Base-by-base conservation (phyloP, 495 filamentous ascomycete genomes). In the Oleoguttula mirabilis region DNA sequence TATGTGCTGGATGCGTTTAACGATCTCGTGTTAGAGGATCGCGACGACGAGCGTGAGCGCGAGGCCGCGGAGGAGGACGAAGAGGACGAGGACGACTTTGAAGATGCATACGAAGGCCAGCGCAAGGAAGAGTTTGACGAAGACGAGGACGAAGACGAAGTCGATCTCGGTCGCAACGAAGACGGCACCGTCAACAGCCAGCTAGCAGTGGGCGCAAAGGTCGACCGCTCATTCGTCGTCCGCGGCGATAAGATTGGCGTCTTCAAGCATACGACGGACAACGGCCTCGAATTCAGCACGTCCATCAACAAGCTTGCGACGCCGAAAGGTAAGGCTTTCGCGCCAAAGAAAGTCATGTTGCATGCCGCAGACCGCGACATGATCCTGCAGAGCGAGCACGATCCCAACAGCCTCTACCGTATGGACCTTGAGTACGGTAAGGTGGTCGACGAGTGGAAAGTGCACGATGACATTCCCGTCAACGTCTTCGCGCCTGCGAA, bases 401-500 rank as follows among this genome's bases (percentile, higher is more conserved):
- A 95, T 46, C 86, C 92, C 4, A 87, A 98, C 63, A 84, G 79
- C 21, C 68, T 98, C n/a, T 98, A 86, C 55, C 84, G 83, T 20
- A 95, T 98, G 90, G 90, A 98, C 66, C 67, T 98, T 45, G 92
- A 96, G 55, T 92, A 90, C 55, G 90, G 90, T 41, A 96, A 94
- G 67, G 83, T 98, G n/a, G 85, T 96, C 2, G 92, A 98, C 57
- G 92, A 98, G 61, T 98, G 90, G 90, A 95, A 93, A 52, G 73
- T 98, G n/a, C 88, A 98, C 54, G 88, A 98, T 42, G 85, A 98
- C 63, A 95, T 98, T 43, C 75, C 81, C 0, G 85, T 98, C 38
- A 76, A 80, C 15, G 85, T 78, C 4, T 93, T 96, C 62, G 84
- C 79, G 3, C 90, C 92, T 3, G 88, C 94, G 56, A 93, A 76